Evolutionary conservation across 108 stramenopile genomes (phyloP).

Genomic region (Cyclotella distinguenda): DNA sequence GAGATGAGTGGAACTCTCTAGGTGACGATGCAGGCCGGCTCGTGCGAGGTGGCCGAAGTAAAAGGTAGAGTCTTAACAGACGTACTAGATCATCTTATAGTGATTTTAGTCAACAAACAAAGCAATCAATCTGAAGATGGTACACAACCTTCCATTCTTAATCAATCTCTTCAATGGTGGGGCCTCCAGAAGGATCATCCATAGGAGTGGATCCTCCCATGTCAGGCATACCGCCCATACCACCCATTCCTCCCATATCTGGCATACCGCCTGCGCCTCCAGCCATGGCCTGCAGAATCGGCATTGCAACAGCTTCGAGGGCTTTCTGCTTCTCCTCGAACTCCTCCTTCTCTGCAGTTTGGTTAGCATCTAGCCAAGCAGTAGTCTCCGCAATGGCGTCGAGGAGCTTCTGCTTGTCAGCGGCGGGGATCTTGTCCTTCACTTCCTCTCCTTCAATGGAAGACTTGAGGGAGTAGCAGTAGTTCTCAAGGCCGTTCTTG

Average conservation of each 20-base stretch:
- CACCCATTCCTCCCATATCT: conserved; percentile 60
- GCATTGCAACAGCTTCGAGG: conserved; percentile 90
- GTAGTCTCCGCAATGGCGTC: conserved; percentile 89
- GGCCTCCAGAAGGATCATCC: conserved; percentile 82
- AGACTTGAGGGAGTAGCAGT: conserved; percentile 93
- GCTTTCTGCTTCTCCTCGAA: conserved; percentile 98
- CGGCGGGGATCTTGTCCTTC: conserved; percentile 75
- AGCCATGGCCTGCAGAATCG: conserved; percentile 85
- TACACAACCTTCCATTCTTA: too few species aligned
- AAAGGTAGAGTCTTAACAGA: too few species aligned
- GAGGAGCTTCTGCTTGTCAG: conserved; percentile 81
- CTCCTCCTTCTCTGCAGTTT: conserved; percentile 96
- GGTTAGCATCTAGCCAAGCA: conserved; percentile 93
- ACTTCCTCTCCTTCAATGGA: conserved; percentile 90
- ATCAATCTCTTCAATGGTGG: conserved; percentile 90
- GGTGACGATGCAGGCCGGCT: neutral
- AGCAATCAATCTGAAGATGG: too few species aligned
- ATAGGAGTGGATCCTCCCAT: conserved; percentile 66
- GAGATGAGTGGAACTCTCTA: neutral
- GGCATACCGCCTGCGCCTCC: conserved; percentile 59
- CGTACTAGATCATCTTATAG: too few species aligned
- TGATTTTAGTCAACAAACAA: too few species aligned
- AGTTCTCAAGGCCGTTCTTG: conserved; percentile 97
- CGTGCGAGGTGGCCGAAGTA: neutral
- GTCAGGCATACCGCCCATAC: conserved; percentile 75